A percentile compares a stretch with the other conserved stretches of the same genome.
Conservation (phyloP, 2,329 filamentous ascomycete genomes). For the Fusarium agapanthi region DNA sequence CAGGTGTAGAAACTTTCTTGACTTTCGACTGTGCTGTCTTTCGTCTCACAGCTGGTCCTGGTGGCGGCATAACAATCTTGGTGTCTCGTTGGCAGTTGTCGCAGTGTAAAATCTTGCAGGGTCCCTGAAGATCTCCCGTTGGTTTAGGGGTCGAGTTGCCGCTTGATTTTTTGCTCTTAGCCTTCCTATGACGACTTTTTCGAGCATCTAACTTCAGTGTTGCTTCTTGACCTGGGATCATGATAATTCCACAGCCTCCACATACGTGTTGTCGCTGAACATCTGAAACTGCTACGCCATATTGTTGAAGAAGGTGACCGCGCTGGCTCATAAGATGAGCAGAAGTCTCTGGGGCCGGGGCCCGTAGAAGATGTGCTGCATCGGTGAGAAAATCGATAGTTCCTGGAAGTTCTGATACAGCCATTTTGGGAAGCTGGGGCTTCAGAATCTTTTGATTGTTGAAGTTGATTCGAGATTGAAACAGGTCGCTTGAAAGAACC, state of each 20-base stretch:
- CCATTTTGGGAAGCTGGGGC: constrained; percentile 11
- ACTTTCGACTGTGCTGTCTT: constrained; percentile 25
- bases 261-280: constrained; percentile 65
- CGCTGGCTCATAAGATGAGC: constrained; percentile 67
- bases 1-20: constrained; percentile 29
- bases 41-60: constrained; percentile 44
- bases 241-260: constrained; percentile 67
- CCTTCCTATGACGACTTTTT: constrained; percentile 10
- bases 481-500: constrained; percentile 13
- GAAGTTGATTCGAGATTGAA: background rate
- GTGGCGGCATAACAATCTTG: constrained; percentile 50
- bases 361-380: constrained; percentile 65
- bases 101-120: constrained; percentile 56
- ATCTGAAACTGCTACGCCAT: constrained; percentile 55
- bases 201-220: constrained; percentile 50
- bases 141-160: background rate
- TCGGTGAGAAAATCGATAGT: constrained; percentile 61
- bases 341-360: constrained; percentile 63
- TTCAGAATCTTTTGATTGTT: background rate
- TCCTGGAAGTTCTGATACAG: constrained; percentile 34
- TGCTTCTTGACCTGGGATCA: constrained; percentile 61
- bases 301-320: constrained; percentile 58
- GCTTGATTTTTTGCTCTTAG: constrained; percentile 4
- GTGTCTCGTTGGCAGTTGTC: constrained; percentile 57
- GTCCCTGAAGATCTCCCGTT: constrained; percentile 30